These are phyloP conservation scores for Phytopythium mirpurense DNA, from an alignment of 352 stramenopile genomes.

Conservation along the genomic window DNA sequence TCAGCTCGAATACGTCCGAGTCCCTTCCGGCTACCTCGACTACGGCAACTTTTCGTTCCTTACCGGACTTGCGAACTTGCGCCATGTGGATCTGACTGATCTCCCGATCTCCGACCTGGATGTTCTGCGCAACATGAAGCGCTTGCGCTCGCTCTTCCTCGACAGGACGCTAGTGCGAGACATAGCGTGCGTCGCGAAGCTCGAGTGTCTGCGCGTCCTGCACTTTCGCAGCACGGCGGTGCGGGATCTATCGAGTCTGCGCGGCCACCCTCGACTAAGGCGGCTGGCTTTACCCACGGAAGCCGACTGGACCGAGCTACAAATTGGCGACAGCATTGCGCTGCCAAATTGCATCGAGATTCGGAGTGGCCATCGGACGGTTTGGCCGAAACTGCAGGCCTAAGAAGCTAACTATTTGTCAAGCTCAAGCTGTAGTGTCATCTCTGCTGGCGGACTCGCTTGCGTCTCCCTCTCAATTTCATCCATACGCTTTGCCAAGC, in stretches of 20 bases:
- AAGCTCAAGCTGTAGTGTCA: too few species aligned
- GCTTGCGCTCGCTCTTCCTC: not conserved
- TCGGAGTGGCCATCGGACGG: not conserved
- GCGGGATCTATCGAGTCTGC: not conserved
- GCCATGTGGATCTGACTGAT: not conserved
- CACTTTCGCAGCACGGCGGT: not conserved
- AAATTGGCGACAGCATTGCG: not conserved
- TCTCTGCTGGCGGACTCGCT: slow-evolving; percentile 19
- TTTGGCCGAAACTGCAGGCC: not conserved
- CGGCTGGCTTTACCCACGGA: not conserved
- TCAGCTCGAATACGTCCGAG: not conserved
- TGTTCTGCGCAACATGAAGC: slow-evolving; percentile 1
- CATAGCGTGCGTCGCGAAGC: not conserved
- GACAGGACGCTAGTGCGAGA: not conserved
- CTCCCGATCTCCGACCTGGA: slow-evolving; percentile 1
- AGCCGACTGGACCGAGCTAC: not conserved
- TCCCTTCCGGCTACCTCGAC: not conserved
- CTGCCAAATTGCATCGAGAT: slow-evolving; percentile 7
- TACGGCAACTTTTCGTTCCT: slow-evolving; percentile 5
- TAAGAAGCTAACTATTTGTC: not conserved
- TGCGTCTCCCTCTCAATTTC: slow-evolving; percentile 20
- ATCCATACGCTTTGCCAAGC: slow-evolving; percentile 21
- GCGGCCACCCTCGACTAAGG: not conserved
- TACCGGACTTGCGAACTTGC: not conserved
- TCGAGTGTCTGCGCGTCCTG: not conserved